Percentiles rank a stretch among this genome's conserved stretches.
phyloP scores from a whole-genome alignment of 495 filamentous ascomycete genomes.

The Geopyxis carbonaria region DNA sequence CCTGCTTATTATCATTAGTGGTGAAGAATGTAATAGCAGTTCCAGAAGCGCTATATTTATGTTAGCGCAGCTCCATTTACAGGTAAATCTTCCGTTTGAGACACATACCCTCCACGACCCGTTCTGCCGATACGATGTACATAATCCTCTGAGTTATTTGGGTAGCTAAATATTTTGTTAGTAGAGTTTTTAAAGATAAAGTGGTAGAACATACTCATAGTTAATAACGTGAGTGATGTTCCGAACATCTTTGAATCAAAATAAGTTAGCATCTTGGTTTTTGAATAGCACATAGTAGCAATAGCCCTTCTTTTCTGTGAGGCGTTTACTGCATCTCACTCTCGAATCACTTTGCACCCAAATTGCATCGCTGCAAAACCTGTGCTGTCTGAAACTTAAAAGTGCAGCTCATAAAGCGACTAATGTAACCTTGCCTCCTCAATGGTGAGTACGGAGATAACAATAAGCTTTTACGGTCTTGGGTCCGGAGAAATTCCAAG shows the following conservation, averaged over 20 bases:
- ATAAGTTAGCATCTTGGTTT: slow-evolving; percentile 58
- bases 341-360: slow-evolving; percentile 22
- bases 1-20: slow-evolving; percentile 96
- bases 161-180: slow-evolving; percentile 27
- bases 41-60: slow-evolving; percentile 46
- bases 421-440: slow-evolving; percentile 20
- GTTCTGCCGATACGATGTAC: slow-evolving; percentile 97
- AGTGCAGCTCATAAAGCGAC: slow-evolving; percentile 23
- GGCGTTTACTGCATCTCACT: slow-evolving; percentile 24
- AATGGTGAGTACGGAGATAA: slow-evolving; percentile 4
- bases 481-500: slow-evolving; percentile 14
- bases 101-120: slow-evolving; percentile 55
- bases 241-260: slow-evolving; percentile 72
- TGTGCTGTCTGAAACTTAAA: slow-evolving; percentile 26
- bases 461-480: slow-evolving; percentile 3
- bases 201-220: slow-evolving; percentile 49
- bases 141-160: slow-evolving; percentile 99
- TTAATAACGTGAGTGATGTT: slow-evolving; percentile 99
- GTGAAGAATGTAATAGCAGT: slow-evolving; percentile 95
- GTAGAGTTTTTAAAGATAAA: not conserved
- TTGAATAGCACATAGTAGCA: slow-evolving; percentile 11
- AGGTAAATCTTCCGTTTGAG: not conserved
- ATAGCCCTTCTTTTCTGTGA: slow-evolving; percentile 21
- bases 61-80: slow-evolving; percentile 7
- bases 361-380: slow-evolving; percentile 26